phyloP scores from a whole-genome alignment of 2,329 filamentous ascomycete species.

The Chaetomium sp. region DNA sequence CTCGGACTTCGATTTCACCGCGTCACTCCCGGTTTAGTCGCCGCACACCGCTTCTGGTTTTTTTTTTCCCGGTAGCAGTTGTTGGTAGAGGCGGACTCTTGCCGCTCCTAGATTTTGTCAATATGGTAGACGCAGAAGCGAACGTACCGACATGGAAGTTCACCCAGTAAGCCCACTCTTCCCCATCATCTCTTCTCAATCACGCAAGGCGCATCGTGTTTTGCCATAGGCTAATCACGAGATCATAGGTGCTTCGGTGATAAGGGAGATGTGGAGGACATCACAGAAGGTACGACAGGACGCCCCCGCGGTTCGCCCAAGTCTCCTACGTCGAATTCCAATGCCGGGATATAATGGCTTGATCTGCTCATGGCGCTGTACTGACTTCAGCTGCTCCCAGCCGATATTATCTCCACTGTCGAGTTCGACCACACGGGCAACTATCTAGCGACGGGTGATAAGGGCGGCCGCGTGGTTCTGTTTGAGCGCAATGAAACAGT shows the following conservation, averaged over 20 bases:
- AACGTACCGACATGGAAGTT: constrained; percentile 99
- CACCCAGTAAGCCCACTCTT: constrained; percentile 76
- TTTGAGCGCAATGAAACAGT: constrained; percentile 97
- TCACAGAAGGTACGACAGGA: constrained; percentile 77
- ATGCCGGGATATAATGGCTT: neutral
- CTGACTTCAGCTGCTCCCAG: constrained; percentile 47
- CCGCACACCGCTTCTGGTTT: constrained; percentile 20
- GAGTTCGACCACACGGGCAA: constrained; percentile 90
- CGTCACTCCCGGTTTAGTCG: constrained; percentile 23
- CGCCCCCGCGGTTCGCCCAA: constrained; percentile 10
- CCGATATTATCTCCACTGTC: constrained; percentile 89
- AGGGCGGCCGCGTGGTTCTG: constrained; percentile 80
- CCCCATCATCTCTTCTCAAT: constrained; percentile 16
- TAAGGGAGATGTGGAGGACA: constrained; percentile 98
- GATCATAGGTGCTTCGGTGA: constrained; percentile 88
- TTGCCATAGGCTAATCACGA: constrained; percentile 19
- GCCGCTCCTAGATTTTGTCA: constrained; percentile 46
- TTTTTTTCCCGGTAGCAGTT: constrained; percentile 14
- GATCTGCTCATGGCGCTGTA: neutral
- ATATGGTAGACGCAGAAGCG: constrained; percentile 96
- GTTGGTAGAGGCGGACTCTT: constrained; percentile 37
- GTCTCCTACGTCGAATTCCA: neutral
- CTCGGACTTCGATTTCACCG: constrained; percentile 11
- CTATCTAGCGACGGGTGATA: constrained; percentile 87
- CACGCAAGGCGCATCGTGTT: neutral